A percentile compares a stretch with the other conserved stretches of the same genome.
Conservation (phyloP, 176 grass and related monocot species). For the Triticum timopheevii region DNA sequence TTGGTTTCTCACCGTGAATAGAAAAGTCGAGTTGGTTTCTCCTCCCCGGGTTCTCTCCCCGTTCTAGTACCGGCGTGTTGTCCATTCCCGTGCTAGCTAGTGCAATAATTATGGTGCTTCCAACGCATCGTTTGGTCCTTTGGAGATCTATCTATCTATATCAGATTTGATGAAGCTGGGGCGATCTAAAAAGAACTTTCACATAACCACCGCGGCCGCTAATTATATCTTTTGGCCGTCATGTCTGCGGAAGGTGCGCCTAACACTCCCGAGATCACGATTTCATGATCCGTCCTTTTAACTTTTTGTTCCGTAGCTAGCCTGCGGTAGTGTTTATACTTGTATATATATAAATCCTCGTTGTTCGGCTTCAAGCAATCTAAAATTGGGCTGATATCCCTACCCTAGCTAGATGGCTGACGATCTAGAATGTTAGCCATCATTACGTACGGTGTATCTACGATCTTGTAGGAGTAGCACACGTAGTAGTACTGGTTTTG, state of each 20-base stretch:
- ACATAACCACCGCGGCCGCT: constrained; percentile 40
- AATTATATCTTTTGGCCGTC: constrained; percentile 27
- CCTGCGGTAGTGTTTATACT: background rate
- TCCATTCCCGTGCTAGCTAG: too few relatives aligned
- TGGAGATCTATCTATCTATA: background rate
- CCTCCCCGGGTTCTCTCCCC: background rate
- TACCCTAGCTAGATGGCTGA: background rate
- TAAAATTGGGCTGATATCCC: background rate
- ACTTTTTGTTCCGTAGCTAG: constrained; percentile 5
- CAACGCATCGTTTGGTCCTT: background rate
- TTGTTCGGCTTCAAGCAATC: background rate
- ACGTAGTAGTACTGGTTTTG: too few relatives aligned
- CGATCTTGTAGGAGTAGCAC: too few relatives aligned
- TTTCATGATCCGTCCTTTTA: background rate
- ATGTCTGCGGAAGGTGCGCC: constrained; percentile 47
- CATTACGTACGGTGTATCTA: background rate
- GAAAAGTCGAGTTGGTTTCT: too few relatives aligned
- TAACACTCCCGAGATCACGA: constrained; percentile 25
- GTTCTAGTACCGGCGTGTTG: background rate
- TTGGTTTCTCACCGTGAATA: background rate
- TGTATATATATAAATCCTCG: background rate
- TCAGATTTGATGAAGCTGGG: background rate
- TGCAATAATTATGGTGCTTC: constrained; percentile 6
- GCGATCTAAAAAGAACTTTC: background rate
- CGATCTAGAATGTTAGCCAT: background rate